Conservation (phyloP, 108 stramenopile species). For the Discostella pseudostelligera region DNA sequence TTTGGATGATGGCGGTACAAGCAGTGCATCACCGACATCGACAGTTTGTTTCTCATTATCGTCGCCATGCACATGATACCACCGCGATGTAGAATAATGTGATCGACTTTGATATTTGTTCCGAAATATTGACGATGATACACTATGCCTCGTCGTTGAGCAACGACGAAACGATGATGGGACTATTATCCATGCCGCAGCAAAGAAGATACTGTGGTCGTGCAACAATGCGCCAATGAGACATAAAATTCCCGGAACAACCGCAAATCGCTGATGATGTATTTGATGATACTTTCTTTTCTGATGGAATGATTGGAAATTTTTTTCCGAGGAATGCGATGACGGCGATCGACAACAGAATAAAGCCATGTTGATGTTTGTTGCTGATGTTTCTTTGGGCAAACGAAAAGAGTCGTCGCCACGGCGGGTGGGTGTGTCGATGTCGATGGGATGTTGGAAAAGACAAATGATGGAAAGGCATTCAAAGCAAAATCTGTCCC, state of each 20-base stretch:
- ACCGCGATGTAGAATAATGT: not conserved
- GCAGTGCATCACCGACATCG: not conserved
- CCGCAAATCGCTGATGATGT: too few relatives aligned
- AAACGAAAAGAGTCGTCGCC: too few relatives aligned
- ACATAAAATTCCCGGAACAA: not conserved
- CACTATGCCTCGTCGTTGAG: not conserved
- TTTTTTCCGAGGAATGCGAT: too few relatives aligned
- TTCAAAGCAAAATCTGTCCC: too few relatives aligned
- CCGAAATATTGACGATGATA: not conserved
- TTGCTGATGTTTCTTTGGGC: too few relatives aligned
- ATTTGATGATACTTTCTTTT: too few relatives aligned
- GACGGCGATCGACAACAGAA: too few relatives aligned
- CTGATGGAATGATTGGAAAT: too few relatives aligned
- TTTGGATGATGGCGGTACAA: not conserved
- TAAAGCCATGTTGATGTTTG: too few relatives aligned
- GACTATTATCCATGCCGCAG: slow-evolving; percentile 4
- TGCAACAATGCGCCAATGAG: not conserved
- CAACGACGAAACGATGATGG: not conserved
- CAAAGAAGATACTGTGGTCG: not conserved
- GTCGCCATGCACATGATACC: not conserved
- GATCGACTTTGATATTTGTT: not conserved
- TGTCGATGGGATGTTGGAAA: too few relatives aligned
- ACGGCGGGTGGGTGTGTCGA: too few relatives aligned
- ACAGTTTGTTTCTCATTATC: not conserved
- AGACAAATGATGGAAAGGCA: too few relatives aligned